phyloP scores from a whole-genome alignment of 2,329 filamentous ascomycete genomes.

The Cylindrodendrum hubeiense region DNA sequence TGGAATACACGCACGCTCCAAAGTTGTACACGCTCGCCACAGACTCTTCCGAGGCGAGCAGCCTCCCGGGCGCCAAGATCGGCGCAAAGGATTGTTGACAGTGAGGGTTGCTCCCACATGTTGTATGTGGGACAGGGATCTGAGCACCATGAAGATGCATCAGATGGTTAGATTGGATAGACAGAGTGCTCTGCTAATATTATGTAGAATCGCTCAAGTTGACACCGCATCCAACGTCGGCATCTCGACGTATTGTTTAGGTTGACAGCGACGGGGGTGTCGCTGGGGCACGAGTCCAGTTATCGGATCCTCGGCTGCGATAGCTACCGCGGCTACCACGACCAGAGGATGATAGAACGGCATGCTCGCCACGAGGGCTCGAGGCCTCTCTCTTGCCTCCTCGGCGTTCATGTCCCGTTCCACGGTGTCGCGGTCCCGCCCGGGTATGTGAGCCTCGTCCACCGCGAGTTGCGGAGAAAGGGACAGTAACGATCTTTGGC shows the following conservation, averaged over 20 bases:
- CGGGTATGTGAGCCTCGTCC: constrained; percentile 44
- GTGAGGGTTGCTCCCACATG: constrained; percentile 17
- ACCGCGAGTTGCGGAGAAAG: constrained; percentile 50
- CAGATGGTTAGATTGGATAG: constrained; percentile 9
- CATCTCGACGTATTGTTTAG: constrained; percentile 34
- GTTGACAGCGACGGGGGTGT: constrained; percentile 41
- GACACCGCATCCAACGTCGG: constrained; percentile 21
- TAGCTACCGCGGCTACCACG: constrained; percentile 56
- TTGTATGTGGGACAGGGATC: constrained; percentile 20
- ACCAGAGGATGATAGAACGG: constrained; percentile 34
- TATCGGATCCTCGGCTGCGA: constrained; percentile 55
- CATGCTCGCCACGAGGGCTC: constrained; percentile 44
- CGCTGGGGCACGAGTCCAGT: constrained; percentile 53
- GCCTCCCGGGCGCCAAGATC: constrained; percentile 21
- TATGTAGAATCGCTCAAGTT: constrained; percentile 30
- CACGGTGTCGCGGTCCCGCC: constrained; percentile 47
- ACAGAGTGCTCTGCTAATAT: constrained; percentile 37
- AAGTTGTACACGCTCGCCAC: constrained; percentile 41
- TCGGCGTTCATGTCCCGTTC: constrained; percentile 45
- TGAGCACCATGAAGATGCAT: constrained; percentile 11
- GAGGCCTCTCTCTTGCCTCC: constrained; percentile 51
- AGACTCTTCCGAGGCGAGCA: constrained; percentile 23
- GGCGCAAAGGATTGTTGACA: constrained; percentile 17
- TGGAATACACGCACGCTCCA: constrained; percentile 33
- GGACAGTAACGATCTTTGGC: constrained; percentile 53